A percentile compares a stretch with the other conserved stretches of the same genome.
These are phyloP conservation scores for Xanthoceras sorbifolium DNA, from an alignment of 345 rosid species.

Conservation along the genomic window DNA sequence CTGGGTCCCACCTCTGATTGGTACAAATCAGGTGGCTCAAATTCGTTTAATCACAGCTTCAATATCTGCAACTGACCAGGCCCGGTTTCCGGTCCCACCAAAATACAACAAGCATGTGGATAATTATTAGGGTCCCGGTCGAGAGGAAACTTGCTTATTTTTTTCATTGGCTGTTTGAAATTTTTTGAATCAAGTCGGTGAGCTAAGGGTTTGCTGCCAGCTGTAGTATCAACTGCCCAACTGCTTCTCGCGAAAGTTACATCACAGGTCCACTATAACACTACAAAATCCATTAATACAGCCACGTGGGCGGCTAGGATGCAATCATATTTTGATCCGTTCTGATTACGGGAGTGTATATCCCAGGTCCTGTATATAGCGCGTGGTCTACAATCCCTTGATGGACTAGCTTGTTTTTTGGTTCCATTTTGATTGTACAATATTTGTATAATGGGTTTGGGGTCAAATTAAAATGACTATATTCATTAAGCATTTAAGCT, in stretches of 20 bases:
- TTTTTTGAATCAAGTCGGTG: constrained; percentile 25
- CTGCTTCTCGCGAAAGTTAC: constrained; percentile 40
- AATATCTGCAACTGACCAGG: neutral
- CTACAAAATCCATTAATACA: constrained; percentile 27
- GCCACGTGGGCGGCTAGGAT: constrained; percentile 44
- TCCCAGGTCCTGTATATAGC: neutral
- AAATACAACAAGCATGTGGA: constrained; percentile 19
- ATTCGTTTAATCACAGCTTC: constrained; percentile 2
- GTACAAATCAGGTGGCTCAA: constrained; percentile 27
- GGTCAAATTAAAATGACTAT: neutral
- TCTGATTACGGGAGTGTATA: constrained; percentile 6
- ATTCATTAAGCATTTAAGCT: too few relatives aligned
- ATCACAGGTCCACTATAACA: constrained; percentile 14
- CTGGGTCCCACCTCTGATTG: constrained; percentile 20
- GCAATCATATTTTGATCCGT: constrained; percentile 22
- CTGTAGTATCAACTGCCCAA: constrained; percentile 40
- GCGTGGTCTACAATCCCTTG: constrained; percentile 30
- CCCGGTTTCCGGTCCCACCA: constrained; percentile 17
- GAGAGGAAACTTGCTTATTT: neutral
- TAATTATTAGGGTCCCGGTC: constrained; percentile 15
- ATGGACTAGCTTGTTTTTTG: neutral
- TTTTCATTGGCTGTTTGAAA: constrained; percentile 10
- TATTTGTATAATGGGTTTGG: neutral
- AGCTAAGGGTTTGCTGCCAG: constrained; percentile 24
- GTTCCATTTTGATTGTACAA: neutral